These are phyloP conservation scores for Emydomyces testavorans DNA, from an alignment of 2,329 filamentous ascomycete genomes.

Conservation along the genomic window DNA sequence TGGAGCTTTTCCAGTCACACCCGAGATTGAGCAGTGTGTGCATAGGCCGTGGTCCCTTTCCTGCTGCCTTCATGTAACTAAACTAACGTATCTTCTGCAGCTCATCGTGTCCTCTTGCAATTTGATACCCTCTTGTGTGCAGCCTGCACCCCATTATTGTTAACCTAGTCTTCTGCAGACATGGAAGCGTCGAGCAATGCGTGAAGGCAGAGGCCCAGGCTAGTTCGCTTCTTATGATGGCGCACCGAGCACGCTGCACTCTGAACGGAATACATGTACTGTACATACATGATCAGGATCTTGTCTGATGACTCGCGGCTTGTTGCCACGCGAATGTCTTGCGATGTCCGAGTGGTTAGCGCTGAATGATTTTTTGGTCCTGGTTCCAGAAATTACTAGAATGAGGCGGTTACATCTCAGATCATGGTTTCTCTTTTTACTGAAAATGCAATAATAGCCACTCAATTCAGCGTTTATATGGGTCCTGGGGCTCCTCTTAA, in stretches of 20 bases:
- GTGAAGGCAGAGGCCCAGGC: background rate
- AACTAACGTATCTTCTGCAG: background rate
- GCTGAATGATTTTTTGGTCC: background rate
- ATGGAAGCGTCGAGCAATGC: background rate
- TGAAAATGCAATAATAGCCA: no score
- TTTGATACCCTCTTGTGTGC: conserved; percentile 5
- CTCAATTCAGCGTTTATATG: conserved; percentile 4
- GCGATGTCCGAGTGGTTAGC: background rate
- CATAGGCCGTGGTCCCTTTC: background rate
- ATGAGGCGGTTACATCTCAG: conserved; percentile 10
- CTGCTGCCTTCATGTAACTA: background rate
- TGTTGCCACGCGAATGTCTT: conserved; percentile 1
- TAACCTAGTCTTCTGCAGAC: background rate
- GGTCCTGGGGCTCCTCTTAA: background rate
- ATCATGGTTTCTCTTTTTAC: background rate
- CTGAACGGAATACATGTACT: no score
- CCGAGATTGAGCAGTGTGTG: background rate
- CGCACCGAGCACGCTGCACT: no score
- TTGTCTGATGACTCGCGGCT: background rate
- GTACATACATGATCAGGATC: background rate
- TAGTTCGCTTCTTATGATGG: background rate
- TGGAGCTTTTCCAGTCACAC: background rate
- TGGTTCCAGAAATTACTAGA: conserved; percentile 4
- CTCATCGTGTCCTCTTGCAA: conserved; percentile 8
- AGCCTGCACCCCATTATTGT: no score